Percentiles rank a stretch among this genome's conserved stretches.
These are phyloP conservation scores for Didymella exigua DNA, from an alignment of 2,329 filamentous ascomycete species.

Conservation along the genomic window DNA sequence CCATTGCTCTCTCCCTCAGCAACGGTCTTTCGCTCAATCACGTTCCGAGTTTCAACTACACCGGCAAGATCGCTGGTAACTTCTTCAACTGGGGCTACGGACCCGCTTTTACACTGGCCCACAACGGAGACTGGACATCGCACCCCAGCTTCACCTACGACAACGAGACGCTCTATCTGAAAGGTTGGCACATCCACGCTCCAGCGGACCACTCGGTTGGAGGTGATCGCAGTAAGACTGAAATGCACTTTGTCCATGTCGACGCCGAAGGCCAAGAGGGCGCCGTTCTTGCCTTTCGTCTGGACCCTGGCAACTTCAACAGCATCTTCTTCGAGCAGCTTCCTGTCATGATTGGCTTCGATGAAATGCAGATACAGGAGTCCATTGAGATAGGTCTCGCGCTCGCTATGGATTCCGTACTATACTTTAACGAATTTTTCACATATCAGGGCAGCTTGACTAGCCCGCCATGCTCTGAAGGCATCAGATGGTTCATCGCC, in stretches of 20 bases:
- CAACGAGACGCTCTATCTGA: constrained; percentile 55
- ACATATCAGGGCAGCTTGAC: constrained; percentile 57
- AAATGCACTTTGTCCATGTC: constrained; percentile 58
- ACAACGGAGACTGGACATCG: constrained; percentile 46
- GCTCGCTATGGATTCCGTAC: constrained; percentile 46
- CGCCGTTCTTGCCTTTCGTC: constrained; percentile 55
- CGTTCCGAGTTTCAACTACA: constrained; percentile 52
- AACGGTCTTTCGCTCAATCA: constrained; percentile 52
- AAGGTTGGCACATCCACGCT: constrained; percentile 59
- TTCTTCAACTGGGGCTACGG: constrained; percentile 60
- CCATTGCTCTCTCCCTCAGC: constrained; percentile 52
- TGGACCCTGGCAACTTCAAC: constrained; percentile 52
- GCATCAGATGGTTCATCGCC: constrained; percentile 54
- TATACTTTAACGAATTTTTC: constrained; percentile 54
- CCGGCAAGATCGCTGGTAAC: constrained; percentile 44
- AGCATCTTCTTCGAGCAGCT: constrained; percentile 53
- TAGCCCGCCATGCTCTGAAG: constrained; percentile 56
- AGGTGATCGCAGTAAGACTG: constrained; percentile 52
- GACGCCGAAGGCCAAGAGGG: constrained; percentile 50
- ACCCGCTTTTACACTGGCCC: constrained; percentile 51
- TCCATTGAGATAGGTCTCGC: constrained; percentile 39
- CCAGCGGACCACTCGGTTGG: constrained; percentile 58
- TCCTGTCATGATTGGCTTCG: constrained; percentile 49
- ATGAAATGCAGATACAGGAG: constrained; percentile 36
- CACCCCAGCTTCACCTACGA: constrained; percentile 54